phyloP scores from a whole-genome alignment of 306 rosid genomes.

The Quercus glauca region DNA sequence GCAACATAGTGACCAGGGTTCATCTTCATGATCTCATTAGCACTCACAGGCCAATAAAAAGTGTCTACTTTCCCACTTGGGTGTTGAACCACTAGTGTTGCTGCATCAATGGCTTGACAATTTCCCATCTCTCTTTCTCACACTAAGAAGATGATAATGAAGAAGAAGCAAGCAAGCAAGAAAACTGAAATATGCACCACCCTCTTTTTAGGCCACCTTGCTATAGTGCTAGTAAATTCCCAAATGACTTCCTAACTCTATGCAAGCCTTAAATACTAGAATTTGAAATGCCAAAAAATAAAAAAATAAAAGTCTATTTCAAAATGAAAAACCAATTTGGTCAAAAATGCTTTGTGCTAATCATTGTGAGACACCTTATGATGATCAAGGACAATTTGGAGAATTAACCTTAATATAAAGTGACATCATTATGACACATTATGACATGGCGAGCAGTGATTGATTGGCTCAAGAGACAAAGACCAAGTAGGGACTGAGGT shows the following conservation, averaged over 20 bases:
- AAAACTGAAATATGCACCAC: conserved; percentile 1
- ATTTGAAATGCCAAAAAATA: not conserved
- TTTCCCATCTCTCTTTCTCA: conserved; percentile 64
- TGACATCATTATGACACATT: not conserved
- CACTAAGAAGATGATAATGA: not conserved
- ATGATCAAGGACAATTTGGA: conserved; percentile 7
- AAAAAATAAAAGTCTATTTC: not conserved
- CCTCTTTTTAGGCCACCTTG: conserved; percentile 25
- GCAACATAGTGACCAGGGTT: conserved; percentile 97
- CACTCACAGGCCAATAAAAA: conserved; percentile 72
- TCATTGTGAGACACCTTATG: not conserved
- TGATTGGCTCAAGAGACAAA: conserved; percentile 27
- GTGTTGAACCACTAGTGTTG: conserved; percentile 79
- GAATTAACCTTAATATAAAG: not conserved
- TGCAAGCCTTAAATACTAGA: not conserved
- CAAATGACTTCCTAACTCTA: not conserved
- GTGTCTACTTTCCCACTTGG: conserved; percentile 86
- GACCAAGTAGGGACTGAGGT: conserved; percentile 24
- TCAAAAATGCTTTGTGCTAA: not conserved
- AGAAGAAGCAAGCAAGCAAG: not conserved
- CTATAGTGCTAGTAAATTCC: not conserved
- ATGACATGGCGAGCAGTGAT: conserved; percentile 33
- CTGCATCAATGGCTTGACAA: conserved; percentile 97
- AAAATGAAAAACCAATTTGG: not conserved
- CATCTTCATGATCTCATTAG: conserved; percentile 77